Evolutionary conservation across 495 filamentous ascomycete species (phyloP).

Genomic region (Aspergillus carlsbadensis): DNA sequence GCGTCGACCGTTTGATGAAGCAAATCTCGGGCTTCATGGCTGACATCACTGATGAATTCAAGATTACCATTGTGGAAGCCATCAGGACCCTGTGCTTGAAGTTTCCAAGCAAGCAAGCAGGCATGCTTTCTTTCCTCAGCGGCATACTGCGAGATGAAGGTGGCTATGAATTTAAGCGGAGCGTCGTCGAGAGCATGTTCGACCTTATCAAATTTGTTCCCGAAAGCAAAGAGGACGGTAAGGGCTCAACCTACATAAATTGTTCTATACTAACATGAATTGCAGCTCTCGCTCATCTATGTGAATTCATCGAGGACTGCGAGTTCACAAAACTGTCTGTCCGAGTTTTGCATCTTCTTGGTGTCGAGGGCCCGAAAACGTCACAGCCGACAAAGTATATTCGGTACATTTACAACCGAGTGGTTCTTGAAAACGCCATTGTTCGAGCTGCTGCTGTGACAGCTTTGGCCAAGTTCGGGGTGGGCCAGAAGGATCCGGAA

Average conservation of each 20-base stretch:
- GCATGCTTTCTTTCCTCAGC: conserved; percentile 95
- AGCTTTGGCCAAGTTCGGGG: conserved; percentile 93
- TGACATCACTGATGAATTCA: conserved; percentile 98
- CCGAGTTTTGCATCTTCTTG: conserved; percentile 88
- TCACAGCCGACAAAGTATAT: conserved; percentile 97
- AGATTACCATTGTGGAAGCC: conserved; percentile 98
- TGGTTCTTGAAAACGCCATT: conserved; percentile 95
- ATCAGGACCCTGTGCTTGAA: conserved; percentile 96
- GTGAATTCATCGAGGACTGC: conserved; percentile 99
- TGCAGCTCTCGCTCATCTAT: conserved; percentile 84
- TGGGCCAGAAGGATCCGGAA: conserved; percentile 93
- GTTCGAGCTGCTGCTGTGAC: conserved; percentile 95
- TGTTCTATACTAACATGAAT: conserved; percentile 3
- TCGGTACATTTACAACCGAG: conserved; percentile 98
- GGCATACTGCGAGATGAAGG: conserved; percentile 94
- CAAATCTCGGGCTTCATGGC: conserved; percentile 97
- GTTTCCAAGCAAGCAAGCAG: conserved; percentile 96
- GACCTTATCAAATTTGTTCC: conserved; percentile 99
- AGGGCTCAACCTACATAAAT: too few relatives aligned
- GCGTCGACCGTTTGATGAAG: conserved; percentile 97
- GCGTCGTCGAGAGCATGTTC: conserved; percentile 98
- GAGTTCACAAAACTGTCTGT: conserved; percentile 99
- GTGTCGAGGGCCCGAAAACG: conserved; percentile 92
- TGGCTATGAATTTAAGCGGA: conserved; percentile 97
- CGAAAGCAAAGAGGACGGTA: conserved; percentile 91